Base-by-base conservation (phyloP, 495 filamentous ascomycete genomes). In the Penicillium cataractarum region DNA sequence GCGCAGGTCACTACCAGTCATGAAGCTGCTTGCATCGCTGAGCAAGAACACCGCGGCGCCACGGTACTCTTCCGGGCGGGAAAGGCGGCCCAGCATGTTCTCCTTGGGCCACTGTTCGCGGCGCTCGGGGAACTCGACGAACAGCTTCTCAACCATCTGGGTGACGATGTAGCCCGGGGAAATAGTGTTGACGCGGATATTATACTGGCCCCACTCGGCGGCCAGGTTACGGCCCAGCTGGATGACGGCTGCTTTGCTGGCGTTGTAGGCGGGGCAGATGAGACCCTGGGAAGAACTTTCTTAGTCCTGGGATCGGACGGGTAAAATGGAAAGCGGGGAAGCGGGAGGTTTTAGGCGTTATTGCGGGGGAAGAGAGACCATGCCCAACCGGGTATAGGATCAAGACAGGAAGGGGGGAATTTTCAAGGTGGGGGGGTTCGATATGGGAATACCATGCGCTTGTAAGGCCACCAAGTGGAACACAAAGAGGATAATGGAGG, bases 111-210 rank as follows among this genome's bases (percentile, higher is more conserved):
- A 97, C 53, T 89, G 86, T 27, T 84, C 82, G 59, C 80, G 80
- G 37, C 92, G 83, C 76, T 96, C 92, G 7, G 92, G 91, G 67
- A 81, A 91, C 55, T 88, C 71, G 44, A 88, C 78, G 65, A 96
- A 94, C 32, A 96, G 81, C 49, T 86, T 83, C 70, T 90, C 87
- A 12, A 94, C 92, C 92, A 97, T 96, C 33, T 85, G 83, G n/a
- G 93, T 97, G 55, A 95, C 86, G 65, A 97, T 97, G 72, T 98
- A 98, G 33, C 94, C 94, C 0, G 94, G 94, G 15, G 92, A 96
- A 67, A 97, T 88, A 42, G 93, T 96, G 79, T 98, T 98, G 62
- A 97, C 93, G 4, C 94, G 90, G 74, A 98, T 97, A 55, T 89
- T 89, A 74, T 94, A 84, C 63, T 76, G 73, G 27, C 94, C 94